Evolutionary conservation across 1,284 basidiomycete genomes (phyloP), one percentile per base, ranked within the genome.

Genomic region (Trichosporon ovoides): DNA sequence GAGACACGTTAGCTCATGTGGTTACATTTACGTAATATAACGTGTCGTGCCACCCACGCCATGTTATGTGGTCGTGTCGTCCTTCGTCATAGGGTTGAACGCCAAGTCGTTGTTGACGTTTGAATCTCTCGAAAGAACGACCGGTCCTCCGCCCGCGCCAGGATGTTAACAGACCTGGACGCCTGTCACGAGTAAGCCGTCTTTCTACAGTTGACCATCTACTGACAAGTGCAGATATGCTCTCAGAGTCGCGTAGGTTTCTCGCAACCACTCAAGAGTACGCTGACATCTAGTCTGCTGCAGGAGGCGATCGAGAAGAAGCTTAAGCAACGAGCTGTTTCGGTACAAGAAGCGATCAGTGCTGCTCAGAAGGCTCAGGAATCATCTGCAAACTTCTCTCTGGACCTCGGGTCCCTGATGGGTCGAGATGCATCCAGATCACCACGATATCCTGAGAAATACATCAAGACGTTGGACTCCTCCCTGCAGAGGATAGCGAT

Each of bases 401-500:
- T 74, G 33, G 74, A 75, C 46, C 53, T 75, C 1, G 67, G 67
- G 0, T 65, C 68, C 0, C 58, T 75, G 7, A 53, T 73, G 10
- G 68, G 70, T 6, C 58, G 70, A 6, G 72, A 74, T 46, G 57
- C 57, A 2, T 51, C 58, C 11, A 91, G 88, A 79, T 88, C 84
- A 58, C 87, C 90, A 67, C 90, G 90, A 70, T 95, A 93, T 72
- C 92, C 93, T 0, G 91, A 96, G 77, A 92, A 92, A 75, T 80
- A 95, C 61, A 74, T 96, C 62, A 95, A 92, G 76, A 86, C 88
- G 7, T 77, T 97, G 63, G 91, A 95, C 72, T 83, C 85, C 73
- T 89, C 86, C 73, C 76, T 96, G 71, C 87, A 93, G 78, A 84
- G 86, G 64, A 91, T 96, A 66, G 90, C 90, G 7, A 92, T 93